Percentiles rank a stretch among this genome's conserved stretches.
Conservation (phyloP, 305 asterid genomes). For the Salvia sclarea region DNA sequence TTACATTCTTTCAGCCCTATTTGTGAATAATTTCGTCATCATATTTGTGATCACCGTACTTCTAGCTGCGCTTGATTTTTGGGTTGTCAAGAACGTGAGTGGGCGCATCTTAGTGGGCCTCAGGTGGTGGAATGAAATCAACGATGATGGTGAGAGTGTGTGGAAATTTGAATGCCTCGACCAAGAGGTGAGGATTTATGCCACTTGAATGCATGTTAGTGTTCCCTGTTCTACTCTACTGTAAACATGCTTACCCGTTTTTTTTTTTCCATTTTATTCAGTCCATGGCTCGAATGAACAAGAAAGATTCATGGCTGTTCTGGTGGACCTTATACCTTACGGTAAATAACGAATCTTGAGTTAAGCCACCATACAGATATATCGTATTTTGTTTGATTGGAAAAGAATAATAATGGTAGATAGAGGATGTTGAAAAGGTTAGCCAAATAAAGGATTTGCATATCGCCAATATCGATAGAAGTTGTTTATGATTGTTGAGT, state of each 20-base stretch:
- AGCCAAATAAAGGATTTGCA: conserved; percentile 6
- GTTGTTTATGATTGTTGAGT: neutral
- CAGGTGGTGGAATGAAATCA: conserved; percentile 98
- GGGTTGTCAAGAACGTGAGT: conserved; percentile 99
- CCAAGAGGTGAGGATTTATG: conserved; percentile 68
- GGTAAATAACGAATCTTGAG: conserved; percentile 47
- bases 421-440: conserved; percentile 4
- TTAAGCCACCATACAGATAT: conserved; percentile 12
- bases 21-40: conserved; percentile 84
- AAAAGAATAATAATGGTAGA: conserved; percentile 1
- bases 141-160: conserved; percentile 86
- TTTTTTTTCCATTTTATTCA: conserved; percentile 33
- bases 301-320: conserved; percentile 97
- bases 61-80: conserved; percentile 90
- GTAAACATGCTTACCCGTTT: conserved; percentile 6
- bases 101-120: conserved; percentile 97
- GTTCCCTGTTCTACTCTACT: neutral
- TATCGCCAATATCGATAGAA: neutral
- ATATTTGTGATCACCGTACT: conserved; percentile 90
- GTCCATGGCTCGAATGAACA: conserved; percentile 96
- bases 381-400: conserved; percentile 6
- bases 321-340: conserved; percentile 97
- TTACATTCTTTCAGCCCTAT: conserved; percentile 88
- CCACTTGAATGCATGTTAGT: neutral
- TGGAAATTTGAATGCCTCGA: conserved; percentile 98